Conservation (phyloP, 1,284 basidiomycete genomes). For the Limonomyces culmigenus region DNA sequence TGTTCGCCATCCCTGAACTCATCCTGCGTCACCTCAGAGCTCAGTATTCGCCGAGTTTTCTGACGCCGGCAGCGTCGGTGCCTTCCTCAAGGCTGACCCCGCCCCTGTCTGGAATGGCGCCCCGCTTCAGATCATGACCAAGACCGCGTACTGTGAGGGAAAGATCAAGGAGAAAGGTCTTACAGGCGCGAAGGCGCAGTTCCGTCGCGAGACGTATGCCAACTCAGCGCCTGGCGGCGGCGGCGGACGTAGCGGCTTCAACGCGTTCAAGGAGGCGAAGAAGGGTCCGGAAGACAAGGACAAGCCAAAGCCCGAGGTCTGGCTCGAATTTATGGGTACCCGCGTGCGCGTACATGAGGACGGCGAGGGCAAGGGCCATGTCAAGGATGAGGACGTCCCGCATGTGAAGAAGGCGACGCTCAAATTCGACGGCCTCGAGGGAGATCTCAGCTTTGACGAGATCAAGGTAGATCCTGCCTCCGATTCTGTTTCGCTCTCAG, state of each 20-base stretch:
- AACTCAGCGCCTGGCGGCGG: too few relatives aligned
- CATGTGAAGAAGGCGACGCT: slow-evolving; percentile 58
- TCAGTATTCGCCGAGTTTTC: slow-evolving; percentile 91
- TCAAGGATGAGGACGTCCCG: slow-evolving; percentile 59
- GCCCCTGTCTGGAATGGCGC: slow-evolving; percentile 66
- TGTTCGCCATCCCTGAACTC: slow-evolving; percentile 2
- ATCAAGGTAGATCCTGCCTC: slow-evolving; percentile 39
- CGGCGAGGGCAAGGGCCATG: slow-evolving; percentile 47
- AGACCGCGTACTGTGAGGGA: slow-evolving; percentile 91
- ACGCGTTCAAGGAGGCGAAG: slow-evolving; percentile 79
- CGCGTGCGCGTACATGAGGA: slow-evolving; percentile 44
- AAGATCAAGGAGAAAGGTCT: slow-evolving; percentile 95
- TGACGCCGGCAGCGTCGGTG: slow-evolving; percentile 51
- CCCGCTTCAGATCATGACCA: slow-evolving; percentile 76
- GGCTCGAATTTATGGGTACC: slow-evolving; percentile 52
- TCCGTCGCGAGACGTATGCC: slow-evolving; percentile 27
- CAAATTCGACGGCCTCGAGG: slow-evolving; percentile 56
- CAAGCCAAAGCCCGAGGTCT: slow-evolving; percentile 36
- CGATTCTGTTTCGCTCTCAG: slow-evolving; percentile 6
- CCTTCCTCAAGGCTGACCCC: slow-evolving; percentile 66
- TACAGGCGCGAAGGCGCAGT: slow-evolving; percentile 43
- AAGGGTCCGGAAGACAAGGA: slow-evolving; percentile 19
- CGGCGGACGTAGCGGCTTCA: slow-evolving; percentile 47
- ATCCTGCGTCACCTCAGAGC: slow-evolving; percentile 28
- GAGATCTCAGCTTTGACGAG: slow-evolving; percentile 46